Percentiles rank a stretch among this genome's conserved stretches.
Conservation (phyloP, 108 stramenopile species). For the Aureococcus anophagefferens region DNA sequence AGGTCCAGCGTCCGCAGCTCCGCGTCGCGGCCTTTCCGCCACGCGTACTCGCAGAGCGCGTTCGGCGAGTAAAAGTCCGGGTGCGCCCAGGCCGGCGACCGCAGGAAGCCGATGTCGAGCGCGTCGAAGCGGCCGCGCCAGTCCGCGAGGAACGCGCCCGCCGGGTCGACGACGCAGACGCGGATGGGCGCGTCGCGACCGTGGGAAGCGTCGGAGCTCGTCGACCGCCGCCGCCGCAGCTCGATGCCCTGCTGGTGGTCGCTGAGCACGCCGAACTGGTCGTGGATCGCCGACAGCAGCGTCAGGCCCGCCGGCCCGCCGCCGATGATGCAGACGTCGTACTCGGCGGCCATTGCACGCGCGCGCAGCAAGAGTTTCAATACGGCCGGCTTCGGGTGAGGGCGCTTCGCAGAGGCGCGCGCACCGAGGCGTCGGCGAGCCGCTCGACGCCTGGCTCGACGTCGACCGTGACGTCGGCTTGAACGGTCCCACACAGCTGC, state of each 20-base stretch:
- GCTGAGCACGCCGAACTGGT: conserved; percentile 38
- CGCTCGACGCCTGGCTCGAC: too few species aligned
- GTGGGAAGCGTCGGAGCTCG: neutral
- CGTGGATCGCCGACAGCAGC: conserved; percentile 41
- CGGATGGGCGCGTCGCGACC: neutral
- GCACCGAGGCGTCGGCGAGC: too few species aligned
- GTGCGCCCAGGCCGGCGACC: conserved; percentile 60
- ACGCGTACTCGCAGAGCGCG: conserved; percentile 49
- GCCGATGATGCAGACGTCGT: conserved; percentile 54
- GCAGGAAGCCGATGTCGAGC: conserved; percentile 44
- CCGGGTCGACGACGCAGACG: conserved; percentile 53
- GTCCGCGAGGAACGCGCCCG: conserved; percentile 32
- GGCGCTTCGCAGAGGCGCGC: too few species aligned
- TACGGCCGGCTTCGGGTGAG: too few species aligned
- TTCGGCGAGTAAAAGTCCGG: conserved; percentile 49
- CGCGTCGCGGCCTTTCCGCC: conserved; percentile 32
- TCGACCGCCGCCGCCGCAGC: conserved; percentile 1
- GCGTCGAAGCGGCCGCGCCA: conserved; percentile 48
- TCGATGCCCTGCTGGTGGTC: conserved; percentile 22
- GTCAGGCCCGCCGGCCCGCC: conserved; percentile 55
- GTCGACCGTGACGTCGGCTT: too few species aligned
- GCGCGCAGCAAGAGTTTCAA: too few species aligned
- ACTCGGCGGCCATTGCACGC: too few species aligned
- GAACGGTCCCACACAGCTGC: too few species aligned
- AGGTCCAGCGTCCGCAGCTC: conserved; percentile 45